Evolutionary conservation across 2,329 filamentous ascomycete genomes (phyloP).

Genomic region (Aspergillus ochraceoroseus): DNA sequence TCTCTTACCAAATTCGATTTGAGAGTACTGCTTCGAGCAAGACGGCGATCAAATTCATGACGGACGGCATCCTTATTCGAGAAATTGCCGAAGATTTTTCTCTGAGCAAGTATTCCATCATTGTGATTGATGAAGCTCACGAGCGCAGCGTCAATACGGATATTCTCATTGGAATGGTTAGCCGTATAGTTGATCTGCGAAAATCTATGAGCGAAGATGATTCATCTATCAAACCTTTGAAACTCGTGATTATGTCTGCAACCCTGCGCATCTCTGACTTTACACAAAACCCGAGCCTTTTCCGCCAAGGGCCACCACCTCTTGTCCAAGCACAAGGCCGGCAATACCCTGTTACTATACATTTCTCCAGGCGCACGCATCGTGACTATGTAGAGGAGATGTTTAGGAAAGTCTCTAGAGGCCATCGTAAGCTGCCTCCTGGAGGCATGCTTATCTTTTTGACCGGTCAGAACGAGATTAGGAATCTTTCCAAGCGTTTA

Average conservation of each 20-base stretch:
- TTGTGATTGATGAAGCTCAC: conserved; percentile 95
- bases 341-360: conserved; percentile 82
- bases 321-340: conserved; percentile 86
- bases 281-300: conserved; percentile 74
- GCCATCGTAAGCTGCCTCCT: conserved; percentile 82
- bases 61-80: conserved; percentile 87
- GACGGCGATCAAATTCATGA: conserved; percentile 98
- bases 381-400: conserved; percentile 88
- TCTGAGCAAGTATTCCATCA: conserved; percentile 81
- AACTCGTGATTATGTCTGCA: conserved; percentile 96
- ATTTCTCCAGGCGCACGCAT: conserved; percentile 78
- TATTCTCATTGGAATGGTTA: conserved; percentile 95
- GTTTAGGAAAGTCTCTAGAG: conserved; percentile 78
- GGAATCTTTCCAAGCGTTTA: conserved; percentile 71
- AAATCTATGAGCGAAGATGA: conserved; percentile 69
- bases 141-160: conserved; percentile 97
- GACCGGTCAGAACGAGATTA: conserved; percentile 89
- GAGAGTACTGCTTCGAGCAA: conserved; percentile 74
- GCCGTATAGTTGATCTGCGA: conserved; percentile 80
- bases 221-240: conserved; percentile 67
- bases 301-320: conserved; percentile 67
- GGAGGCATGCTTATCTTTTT: conserved; percentile 92
- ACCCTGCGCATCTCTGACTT: conserved; percentile 89
- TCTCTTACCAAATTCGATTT: conserved; percentile 93
- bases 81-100: conserved; percentile 88